These are phyloP conservation scores for Trypanosoma rangeli DNA, from an alignment of 208 protist genomes.

Conservation along the genomic window DNA sequence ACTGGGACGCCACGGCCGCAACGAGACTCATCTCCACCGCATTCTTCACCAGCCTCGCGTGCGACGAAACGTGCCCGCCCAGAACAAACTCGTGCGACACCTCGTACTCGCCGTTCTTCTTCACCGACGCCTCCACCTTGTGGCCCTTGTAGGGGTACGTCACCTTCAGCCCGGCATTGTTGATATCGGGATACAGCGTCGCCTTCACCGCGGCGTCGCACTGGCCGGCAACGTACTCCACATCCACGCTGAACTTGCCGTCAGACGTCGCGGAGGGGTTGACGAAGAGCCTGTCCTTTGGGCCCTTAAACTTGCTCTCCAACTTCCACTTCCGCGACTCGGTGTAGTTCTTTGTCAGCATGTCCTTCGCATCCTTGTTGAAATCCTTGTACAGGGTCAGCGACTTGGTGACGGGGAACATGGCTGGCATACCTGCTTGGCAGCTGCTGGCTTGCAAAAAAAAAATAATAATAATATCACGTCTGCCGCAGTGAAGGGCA, in stretches of 20 bases:
- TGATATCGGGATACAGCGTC: constrained; percentile 42
- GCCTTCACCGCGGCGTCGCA: constrained; percentile 53
- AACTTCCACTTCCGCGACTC: constrained; percentile 54
- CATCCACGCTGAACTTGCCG: constrained; percentile 39
- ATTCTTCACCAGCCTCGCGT: constrained; percentile 69
- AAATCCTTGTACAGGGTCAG: constrained; percentile 71
- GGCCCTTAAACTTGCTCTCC: constrained; percentile 79
- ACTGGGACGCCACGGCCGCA: constrained; percentile 47
- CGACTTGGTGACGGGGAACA: constrained; percentile 18
- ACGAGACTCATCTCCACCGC: constrained; percentile 60
- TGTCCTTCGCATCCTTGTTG: constrained; percentile 75
- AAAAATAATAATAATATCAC: constrained; percentile 17
- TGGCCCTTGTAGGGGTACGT: constrained; percentile 46
- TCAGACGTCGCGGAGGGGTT: constrained; percentile 56
- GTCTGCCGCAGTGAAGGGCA: background rate
- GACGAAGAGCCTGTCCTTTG: constrained; percentile 54
- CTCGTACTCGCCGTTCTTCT: constrained; percentile 31
- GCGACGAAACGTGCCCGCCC: constrained; percentile 47
- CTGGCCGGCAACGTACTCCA: constrained; percentile 51
- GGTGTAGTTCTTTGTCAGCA: constrained; percentile 71
- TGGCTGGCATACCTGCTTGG: background rate
- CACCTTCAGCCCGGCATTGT: constrained; percentile 36
- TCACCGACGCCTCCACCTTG: constrained; percentile 50
- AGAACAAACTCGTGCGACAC: constrained; percentile 44
- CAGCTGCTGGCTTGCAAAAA: constrained; percentile 8